Conservation (phyloP, 2,329 filamentous ascomycete species). For the Penicillium frequentans region DNA sequence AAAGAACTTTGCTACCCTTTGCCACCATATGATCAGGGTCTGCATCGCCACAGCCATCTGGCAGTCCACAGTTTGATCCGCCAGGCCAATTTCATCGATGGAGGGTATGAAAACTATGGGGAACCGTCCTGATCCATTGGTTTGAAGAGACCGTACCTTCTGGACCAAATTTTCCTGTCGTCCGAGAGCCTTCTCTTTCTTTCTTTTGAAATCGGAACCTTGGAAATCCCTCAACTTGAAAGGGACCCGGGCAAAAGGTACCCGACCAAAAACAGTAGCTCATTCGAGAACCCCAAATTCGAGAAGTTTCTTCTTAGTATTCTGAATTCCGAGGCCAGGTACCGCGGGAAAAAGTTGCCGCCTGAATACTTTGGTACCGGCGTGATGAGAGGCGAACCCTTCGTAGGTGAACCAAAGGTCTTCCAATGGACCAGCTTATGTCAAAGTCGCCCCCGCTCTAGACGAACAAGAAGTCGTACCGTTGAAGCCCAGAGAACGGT, state of each 20-base stretch:
- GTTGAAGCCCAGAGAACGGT: not conserved
- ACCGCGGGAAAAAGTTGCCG: not conserved
- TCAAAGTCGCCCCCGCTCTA: not conserved
- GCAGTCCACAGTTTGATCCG: conserved; percentile 11
- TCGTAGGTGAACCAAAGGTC: not conserved
- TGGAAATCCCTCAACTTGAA: not conserved
- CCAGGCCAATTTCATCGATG: conserved; percentile 11
- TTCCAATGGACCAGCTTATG: not conserved
- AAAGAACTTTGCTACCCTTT: conserved; percentile 3
- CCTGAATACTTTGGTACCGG: not conserved
- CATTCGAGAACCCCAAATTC: not conserved
- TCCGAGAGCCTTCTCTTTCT: not conserved
- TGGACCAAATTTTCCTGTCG: not conserved
- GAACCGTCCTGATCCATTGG: not conserved
- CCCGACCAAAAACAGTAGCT: not conserved
- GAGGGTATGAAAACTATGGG: conserved; percentile 3
- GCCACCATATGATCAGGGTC: conserved; percentile 7
- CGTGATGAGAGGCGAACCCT: not conserved
- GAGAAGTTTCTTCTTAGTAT: not conserved
- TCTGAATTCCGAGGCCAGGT: not conserved
- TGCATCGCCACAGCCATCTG: conserved; percentile 10
- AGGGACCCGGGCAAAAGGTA: not conserved
- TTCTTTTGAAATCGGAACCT: not conserved
- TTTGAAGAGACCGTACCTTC: not conserved
- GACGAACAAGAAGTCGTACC: conserved; percentile 1